Percentiles rank a stretch among this genome's conserved stretches.
Conservation (phyloP, 768 basidiomycete species). For the Termitomyces bulborhizus region DNA sequence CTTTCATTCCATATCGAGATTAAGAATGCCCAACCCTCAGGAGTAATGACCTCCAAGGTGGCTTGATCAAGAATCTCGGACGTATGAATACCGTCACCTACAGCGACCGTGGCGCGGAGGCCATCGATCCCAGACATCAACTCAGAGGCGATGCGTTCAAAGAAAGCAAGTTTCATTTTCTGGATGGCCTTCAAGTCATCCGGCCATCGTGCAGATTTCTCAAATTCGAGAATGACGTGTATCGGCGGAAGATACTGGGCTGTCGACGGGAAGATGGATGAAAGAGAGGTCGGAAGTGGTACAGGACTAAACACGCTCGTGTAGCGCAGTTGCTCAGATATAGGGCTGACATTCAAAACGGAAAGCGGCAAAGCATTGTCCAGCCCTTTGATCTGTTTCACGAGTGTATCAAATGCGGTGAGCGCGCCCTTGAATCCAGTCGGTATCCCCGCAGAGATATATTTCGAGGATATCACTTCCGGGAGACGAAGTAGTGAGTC, state of each 20-base stretch:
- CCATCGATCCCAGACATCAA: conserved; percentile 50
- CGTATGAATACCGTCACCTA: conserved; percentile 39
- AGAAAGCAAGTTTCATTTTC: conserved; percentile 89
- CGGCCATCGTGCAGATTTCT: conserved; percentile 90
- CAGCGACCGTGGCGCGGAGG: conserved; percentile 51
- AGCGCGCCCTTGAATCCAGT: conserved; percentile 71
- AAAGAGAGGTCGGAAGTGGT: conserved; percentile 52
- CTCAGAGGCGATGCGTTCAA: conserved; percentile 69
- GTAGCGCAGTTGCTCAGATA: conserved; percentile 73
- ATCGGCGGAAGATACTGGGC: conserved; percentile 67
- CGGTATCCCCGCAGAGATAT: conserved; percentile 29
- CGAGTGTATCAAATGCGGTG: conserved; percentile 72
- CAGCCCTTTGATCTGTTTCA: conserved; percentile 68
- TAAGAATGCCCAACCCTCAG: conserved; percentile 84
- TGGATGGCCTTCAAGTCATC: conserved; percentile 91
- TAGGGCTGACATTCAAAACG: conserved; percentile 69
- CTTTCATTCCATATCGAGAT: conserved; percentile 84
- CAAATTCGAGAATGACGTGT: conserved; percentile 80
- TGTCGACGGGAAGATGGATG: conserved; percentile 45
- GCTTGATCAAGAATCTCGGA: conserved; percentile 64
- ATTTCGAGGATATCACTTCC: conserved; percentile 40
- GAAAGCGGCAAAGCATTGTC: conserved; percentile 71
- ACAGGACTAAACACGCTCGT: conserved; percentile 78
- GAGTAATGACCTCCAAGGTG: conserved; percentile 69
- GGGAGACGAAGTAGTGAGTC: conserved; percentile 57